A percentile compares a stretch with the other conserved stretches of the same genome.
phyloP scores from a whole-genome alignment of 2,329 filamentous ascomycete species.

The Saccharata proteae region DNA sequence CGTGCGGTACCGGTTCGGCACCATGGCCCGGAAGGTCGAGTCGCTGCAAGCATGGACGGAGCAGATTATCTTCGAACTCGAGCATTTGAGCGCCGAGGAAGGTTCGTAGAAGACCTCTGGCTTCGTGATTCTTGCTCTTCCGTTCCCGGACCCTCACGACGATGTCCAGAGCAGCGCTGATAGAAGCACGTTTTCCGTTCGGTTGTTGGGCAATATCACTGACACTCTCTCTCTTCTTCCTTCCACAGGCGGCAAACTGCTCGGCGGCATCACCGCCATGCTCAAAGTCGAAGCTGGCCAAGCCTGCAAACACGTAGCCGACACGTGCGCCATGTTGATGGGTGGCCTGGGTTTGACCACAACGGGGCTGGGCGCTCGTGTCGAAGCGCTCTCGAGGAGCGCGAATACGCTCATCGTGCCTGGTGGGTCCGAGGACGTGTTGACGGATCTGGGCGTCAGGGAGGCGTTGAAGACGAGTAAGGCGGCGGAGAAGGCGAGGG shows the following conservation, averaged over 20 bases:
- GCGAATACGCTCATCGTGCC: background rate
- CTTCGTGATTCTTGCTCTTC: too few species aligned
- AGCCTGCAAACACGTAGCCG: slow-evolving; percentile 2
- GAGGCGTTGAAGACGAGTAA: slow-evolving; percentile 21
- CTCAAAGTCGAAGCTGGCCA: slow-evolving; percentile 1
- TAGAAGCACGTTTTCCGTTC: too few species aligned
- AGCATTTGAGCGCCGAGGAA: slow-evolving; percentile 7
- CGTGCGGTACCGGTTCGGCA: slow-evolving; percentile 20
- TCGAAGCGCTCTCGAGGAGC: background rate
- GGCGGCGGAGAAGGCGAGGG: too few species aligned
- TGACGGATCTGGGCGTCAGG: slow-evolving; percentile 19
- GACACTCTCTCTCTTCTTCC: too few species aligned
- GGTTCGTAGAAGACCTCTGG: background rate
- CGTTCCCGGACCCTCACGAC: too few species aligned
- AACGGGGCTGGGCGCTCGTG: slow-evolving; percentile 1
- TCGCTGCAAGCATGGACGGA: slow-evolving; percentile 18
- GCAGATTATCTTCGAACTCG: slow-evolving; percentile 17
- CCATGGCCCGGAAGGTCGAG: slow-evolving; percentile 19
- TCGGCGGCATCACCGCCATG: background rate
- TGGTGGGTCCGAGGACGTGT: slow-evolving; percentile 18
- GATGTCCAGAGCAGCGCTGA: too few species aligned
- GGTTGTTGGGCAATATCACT: too few species aligned
- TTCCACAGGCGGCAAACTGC: too few species aligned
- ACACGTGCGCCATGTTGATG: slow-evolving; percentile 1
- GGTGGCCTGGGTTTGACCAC: slow-evolving; percentile 2